These are phyloP conservation scores for Solanum pennellii DNA, from an alignment of 257 asterid genomes.

Conservation along the genomic window DNA sequence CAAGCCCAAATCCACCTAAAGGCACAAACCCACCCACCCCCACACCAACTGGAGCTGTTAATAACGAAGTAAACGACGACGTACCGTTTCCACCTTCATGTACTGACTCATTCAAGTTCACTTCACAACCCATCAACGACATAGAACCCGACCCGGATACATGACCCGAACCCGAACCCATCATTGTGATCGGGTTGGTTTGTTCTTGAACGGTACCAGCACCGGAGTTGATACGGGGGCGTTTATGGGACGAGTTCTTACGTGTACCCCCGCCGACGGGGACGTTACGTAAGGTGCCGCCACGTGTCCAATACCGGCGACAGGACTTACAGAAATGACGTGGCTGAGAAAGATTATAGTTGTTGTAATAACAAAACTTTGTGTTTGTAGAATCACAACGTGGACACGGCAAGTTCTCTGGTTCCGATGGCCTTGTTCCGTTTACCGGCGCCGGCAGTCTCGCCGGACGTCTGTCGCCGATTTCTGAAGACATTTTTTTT, in stretches of 20 bases:
- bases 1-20: conserved; percentile 19
- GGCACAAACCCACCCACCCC: conserved; percentile 13
- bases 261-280: conserved; percentile 60
- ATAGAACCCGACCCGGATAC: conserved; percentile 8
- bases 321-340: conserved; percentile 53
- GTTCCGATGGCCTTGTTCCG: conserved; percentile 18
- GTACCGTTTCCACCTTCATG: conserved; percentile 11
- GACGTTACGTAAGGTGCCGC: conserved; percentile 41
- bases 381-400: conserved; percentile 50
- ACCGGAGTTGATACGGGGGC: conserved; percentile 15
- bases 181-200: neutral
- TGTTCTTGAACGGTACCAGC: neutral
- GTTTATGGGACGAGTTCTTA: conserved; percentile 24
- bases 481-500: conserved; percentile 15
- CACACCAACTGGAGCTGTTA: conserved; percentile 2
- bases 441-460: conserved; percentile 1
- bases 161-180: conserved; percentile 2
- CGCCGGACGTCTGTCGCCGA: conserved; percentile 16
- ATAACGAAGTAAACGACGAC: conserved; percentile 14
- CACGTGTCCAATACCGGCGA: conserved; percentile 59
- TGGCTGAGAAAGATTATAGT: conserved; percentile 57
- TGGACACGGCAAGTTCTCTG: conserved; percentile 36
- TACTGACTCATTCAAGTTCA: conserved; percentile 30
- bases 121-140: conserved; percentile 11
- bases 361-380: conserved; percentile 56